Evolutionary conservation across 768 basidiomycete species (phyloP).

Genomic region (Collybia mongolica): DNA sequence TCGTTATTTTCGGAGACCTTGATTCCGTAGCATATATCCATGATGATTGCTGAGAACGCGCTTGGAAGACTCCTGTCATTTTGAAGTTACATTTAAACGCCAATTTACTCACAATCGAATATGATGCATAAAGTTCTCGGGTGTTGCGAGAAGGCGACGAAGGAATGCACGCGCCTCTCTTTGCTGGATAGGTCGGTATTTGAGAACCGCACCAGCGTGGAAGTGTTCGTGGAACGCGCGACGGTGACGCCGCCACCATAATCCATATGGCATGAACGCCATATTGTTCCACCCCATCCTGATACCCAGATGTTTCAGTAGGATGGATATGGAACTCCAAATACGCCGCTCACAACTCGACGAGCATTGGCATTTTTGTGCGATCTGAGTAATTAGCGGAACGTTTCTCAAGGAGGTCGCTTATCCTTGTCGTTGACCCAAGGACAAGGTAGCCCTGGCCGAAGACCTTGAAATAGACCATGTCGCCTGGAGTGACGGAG

Average conservation of each 20-base stretch:
- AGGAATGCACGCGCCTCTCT: constrained; percentile 21
- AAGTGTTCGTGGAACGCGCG: constrained; percentile 23
- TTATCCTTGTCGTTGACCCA: constrained; percentile 25
- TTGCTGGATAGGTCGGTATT: constrained; percentile 18
- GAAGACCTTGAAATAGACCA: constrained; percentile 9
- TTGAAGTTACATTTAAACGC: neutral
- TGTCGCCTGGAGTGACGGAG: neutral
- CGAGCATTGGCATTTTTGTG: constrained; percentile 15
- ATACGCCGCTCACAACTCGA: constrained; percentile 2
- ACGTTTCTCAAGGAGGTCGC: constrained; percentile 44
- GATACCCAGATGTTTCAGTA: neutral
- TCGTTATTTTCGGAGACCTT: constrained; percentile 20
- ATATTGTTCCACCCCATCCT: constrained; percentile 21
- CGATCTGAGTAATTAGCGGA: constrained; percentile 40
- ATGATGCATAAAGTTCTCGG: constrained; percentile 19
- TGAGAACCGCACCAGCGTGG: constrained; percentile 13
- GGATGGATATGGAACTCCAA: too few species aligned
- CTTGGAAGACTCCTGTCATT: neutral
- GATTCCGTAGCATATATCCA: constrained; percentile 14
- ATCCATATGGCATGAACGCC: constrained; percentile 18
- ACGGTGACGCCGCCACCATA: constrained; percentile 20
- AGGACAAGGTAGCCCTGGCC: constrained; percentile 23
- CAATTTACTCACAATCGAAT: constrained; percentile 21
- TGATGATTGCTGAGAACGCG: constrained; percentile 9
- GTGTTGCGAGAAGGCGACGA: constrained; percentile 17